Evolutionary conservation across 1,139 yeast species (phyloP).

Genomic region (Suhomyces terraborum): DNA sequence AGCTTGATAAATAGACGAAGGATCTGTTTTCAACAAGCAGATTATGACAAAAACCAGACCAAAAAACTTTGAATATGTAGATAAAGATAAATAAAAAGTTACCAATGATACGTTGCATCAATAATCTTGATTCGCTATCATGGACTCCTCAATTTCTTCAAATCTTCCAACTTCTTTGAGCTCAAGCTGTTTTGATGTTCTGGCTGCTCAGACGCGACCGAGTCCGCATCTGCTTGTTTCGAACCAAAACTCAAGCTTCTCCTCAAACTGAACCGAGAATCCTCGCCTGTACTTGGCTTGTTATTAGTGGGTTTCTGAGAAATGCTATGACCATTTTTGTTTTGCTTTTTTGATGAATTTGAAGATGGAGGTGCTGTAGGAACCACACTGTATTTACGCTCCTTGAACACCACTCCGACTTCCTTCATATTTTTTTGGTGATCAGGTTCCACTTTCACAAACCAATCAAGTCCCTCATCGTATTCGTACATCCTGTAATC

Average conservation of each 20-base stretch:
- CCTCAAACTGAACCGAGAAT: constrained; percentile 17
- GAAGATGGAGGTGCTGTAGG: constrained; percentile 67
- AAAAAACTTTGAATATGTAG: too few species aligned
- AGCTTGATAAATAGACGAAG: too few species aligned
- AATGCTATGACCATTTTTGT: not conserved
- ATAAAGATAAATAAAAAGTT: too few species aligned
- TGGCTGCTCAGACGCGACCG: not conserved
- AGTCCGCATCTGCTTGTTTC: constrained; percentile 12
- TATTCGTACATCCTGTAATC: constrained; percentile 89
- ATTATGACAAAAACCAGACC: too few species aligned
- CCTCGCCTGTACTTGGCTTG: constrained; percentile 1
- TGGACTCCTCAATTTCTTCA: constrained; percentile 23
- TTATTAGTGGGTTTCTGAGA: not conserved
- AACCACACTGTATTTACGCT: constrained; percentile 67
- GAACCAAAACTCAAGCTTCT: constrained; percentile 21
- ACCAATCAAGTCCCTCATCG: constrained; percentile 77
- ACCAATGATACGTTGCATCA: too few species aligned
- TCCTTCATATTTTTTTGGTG: constrained; percentile 61
- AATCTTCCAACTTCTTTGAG: constrained; percentile 24
- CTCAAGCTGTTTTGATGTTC: constrained; percentile 17
- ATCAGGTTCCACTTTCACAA: constrained; percentile 70
- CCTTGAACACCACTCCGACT: constrained; percentile 65
- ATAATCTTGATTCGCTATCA: too few species aligned
- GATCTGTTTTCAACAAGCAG: too few species aligned
- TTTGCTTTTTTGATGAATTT: constrained; percentile 6